phyloP scores from a whole-genome alignment of 1,139 yeast genomes.

The Geotrichum phurueaensis region DNA sequence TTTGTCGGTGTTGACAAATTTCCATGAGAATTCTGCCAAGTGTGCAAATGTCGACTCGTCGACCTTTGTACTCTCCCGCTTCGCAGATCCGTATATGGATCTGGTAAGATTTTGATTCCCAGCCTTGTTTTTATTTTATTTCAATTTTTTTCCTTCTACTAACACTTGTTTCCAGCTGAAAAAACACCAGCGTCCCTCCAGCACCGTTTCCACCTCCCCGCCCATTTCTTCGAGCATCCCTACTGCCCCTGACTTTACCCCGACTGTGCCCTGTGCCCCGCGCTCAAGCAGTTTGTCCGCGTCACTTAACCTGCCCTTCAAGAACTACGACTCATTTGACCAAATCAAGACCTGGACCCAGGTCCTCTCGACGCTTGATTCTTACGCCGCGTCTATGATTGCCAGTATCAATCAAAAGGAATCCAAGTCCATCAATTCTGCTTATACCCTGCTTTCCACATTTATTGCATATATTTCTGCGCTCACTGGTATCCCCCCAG shows the following conservation, averaged over 20 bases:
- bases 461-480: conserved; percentile 26
- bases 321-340: conserved; percentile 10
- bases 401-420: conserved; percentile 19
- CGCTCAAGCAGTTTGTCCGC: conserved; percentile 14
- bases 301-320: conserved; percentile 17
- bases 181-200: conserved; percentile 11
- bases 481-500: conserved; percentile 30
- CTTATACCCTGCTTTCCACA: conserved; percentile 24
- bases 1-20: conserved; percentile 4
- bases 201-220: conserved; percentile 6
- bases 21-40: conserved; percentile 1
- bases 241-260: conserved; percentile 13
- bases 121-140: not conserved
- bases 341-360: conserved; percentile 21
- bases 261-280: not conserved
- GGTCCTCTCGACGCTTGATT: conserved; percentile 18
- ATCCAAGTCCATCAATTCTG: conserved; percentile 16
- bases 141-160: not conserved
- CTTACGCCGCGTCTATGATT: conserved; percentile 15
- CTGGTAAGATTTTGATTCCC: conserved; percentile 18
- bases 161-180: conserved; percentile 5
- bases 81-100: conserved; percentile 22
- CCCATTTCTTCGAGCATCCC: conserved; percentile 9
- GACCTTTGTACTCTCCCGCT: conserved; percentile 9
- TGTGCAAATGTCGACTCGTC: conserved; percentile 8